These are phyloP conservation scores for Pseudonectria foliicola DNA, from an alignment of 2,329 filamentous ascomycete genomes.

Conservation along the genomic window DNA sequence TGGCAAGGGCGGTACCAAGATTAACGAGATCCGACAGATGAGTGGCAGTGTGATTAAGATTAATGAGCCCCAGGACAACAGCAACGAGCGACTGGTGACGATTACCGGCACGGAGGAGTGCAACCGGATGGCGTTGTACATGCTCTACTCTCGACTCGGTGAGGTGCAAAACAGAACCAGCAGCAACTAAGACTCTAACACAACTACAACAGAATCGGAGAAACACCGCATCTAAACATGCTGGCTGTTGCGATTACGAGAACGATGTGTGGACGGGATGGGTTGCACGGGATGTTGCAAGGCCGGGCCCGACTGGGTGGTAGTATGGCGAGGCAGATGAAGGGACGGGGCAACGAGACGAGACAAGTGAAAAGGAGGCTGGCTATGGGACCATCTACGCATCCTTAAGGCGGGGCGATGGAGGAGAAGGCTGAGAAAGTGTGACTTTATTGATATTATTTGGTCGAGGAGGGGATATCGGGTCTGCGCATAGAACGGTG, in stretches of 20 bases:
- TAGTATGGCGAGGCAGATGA: too few species aligned
- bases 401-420: too few species aligned
- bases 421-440: too few species aligned
- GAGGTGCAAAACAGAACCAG: slow-evolving; percentile 30
- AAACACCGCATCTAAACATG: slow-evolving; percentile 35
- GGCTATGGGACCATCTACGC: too few species aligned
- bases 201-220: slow-evolving; percentile 33
- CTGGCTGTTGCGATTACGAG: slow-evolving; percentile 4
- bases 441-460: too few species aligned
- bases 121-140: slow-evolving; percentile 99
- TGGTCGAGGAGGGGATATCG: too few species aligned
- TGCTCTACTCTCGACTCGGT: slow-evolving; percentile 98
- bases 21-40: slow-evolving; percentile 97
- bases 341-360: too few species aligned
- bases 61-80: slow-evolving; percentile 98
- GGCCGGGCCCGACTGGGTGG: too few species aligned
- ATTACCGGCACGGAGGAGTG: slow-evolving; percentile 97
- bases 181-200: slow-evolving; percentile 23
- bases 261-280: slow-evolving; percentile 5
- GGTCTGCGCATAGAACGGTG: slow-evolving; percentile 21
- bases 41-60: slow-evolving; percentile 99
- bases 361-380: too few species aligned
- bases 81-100: slow-evolving; percentile 94
- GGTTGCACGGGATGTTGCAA: too few species aligned
- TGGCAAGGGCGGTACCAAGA: slow-evolving; percentile 96